A percentile compares a stretch with the other conserved stretches of the same genome.
Evolutionary conservation across 2,329 filamentous ascomycete genomes (phyloP).

Genomic region (Aspergillus hiratsukae): DNA sequence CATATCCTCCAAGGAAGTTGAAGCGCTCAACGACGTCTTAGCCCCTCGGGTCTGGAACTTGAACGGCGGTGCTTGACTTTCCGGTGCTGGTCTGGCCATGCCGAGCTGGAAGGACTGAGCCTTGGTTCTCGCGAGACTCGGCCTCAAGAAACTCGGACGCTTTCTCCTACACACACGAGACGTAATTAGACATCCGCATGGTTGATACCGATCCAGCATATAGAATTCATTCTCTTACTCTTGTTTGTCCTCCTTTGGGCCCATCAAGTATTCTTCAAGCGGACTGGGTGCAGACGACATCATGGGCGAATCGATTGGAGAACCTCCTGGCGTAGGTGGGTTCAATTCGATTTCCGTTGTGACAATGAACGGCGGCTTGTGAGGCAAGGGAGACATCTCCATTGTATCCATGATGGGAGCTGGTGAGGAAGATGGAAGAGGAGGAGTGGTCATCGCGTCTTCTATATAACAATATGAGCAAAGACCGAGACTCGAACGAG

Average conservation of each 20-base stretch:
- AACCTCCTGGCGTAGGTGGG: conserved; percentile 64
- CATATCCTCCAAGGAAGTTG: conserved; percentile 71
- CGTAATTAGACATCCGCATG: conserved; percentile 15
- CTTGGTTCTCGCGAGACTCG: conserved; percentile 71
- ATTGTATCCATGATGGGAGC: conserved; percentile 69
- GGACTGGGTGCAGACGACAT: conserved; percentile 37
- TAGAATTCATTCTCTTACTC: conserved; percentile 30
- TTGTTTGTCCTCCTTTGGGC: conserved; percentile 21
- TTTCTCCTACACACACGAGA: conserved; percentile 50
- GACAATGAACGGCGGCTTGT: conserved; percentile 68
- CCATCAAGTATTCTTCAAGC: conserved; percentile 35
- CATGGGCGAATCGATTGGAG: conserved; percentile 39
- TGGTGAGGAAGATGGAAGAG: conserved; percentile 79
- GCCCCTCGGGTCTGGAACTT: conserved; percentile 62
- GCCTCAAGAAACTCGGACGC: conserved; percentile 66
- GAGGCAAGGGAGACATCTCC: conserved; percentile 90
- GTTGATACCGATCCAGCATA: not conserved
- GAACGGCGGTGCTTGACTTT: conserved; percentile 67
- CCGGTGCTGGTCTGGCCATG: conserved; percentile 56
- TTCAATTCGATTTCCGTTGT: conserved; percentile 60
- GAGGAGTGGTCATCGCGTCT: conserved; percentile 79
- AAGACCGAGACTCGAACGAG: not conserved
- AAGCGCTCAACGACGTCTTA: conserved; percentile 52
- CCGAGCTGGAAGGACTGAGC: conserved; percentile 66
- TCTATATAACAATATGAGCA: conserved; percentile 34